Evolutionary conservation across 1,284 basidiomycete genomes (phyloP).

Genomic region (Trichosporon ovoides): DNA sequence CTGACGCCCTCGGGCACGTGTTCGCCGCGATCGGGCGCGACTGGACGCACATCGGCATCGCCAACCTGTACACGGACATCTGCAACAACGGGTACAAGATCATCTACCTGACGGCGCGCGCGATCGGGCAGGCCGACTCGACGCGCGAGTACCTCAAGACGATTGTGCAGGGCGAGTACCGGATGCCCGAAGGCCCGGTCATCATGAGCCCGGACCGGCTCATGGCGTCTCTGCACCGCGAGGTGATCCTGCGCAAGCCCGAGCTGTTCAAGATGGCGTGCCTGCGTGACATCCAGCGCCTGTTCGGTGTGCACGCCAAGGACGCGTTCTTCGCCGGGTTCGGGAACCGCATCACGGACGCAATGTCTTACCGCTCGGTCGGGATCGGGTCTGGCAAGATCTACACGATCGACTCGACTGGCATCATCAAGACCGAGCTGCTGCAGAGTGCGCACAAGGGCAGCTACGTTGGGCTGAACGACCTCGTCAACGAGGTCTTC

Average conservation of each 20-base stretch:
- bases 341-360: slow-evolving; percentile 97
- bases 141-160: slow-evolving; percentile 93
- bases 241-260: slow-evolving; percentile 98
- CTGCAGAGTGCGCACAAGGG: slow-evolving; percentile 94
- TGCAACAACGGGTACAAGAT: slow-evolving; percentile 95
- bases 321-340: slow-evolving; percentile 92
- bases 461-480: slow-evolving; percentile 63
- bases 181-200: slow-evolving; percentile 94
- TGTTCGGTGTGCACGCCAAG: slow-evolving; percentile 70
- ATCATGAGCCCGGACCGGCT: slow-evolving; percentile 98
- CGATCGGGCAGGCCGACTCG: slow-evolving; percentile 96
- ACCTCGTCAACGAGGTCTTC: slow-evolving; percentile 99
- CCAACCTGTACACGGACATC: slow-evolving; percentile 97
- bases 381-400: slow-evolving; percentile 91
- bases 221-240: slow-evolving; percentile 89
- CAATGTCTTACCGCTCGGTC: slow-evolving; percentile 91
- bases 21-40: slow-evolving; percentile 99
- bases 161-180: slow-evolving; percentile 92
- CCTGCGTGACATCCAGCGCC: slow-evolving; percentile 85
- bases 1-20: slow-evolving; percentile 93
- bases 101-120: slow-evolving; percentile 94
- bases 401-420: slow-evolving; percentile 93
- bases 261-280: slow-evolving; percentile 99
- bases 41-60: slow-evolving; percentile 97
- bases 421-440: slow-evolving; percentile 96